phyloP scores from a whole-genome alignment of 352 stramenopile species.

The Albugo laibachii region DNA sequence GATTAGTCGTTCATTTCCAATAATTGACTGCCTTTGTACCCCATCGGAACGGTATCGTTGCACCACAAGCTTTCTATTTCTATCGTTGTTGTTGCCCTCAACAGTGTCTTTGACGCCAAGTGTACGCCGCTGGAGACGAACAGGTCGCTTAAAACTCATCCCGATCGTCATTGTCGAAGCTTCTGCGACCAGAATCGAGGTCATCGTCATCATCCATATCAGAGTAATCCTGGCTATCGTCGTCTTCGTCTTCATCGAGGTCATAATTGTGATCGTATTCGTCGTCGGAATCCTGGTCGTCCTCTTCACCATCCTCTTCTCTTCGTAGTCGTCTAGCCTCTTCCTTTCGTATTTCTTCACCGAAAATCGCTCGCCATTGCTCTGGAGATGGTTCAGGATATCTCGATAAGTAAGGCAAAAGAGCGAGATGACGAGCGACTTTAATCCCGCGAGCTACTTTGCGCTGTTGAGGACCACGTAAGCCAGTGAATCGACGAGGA shows the following conservation, averaged over 20 bases:
- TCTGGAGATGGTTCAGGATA: conserved; percentile 65
- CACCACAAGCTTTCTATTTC: too few relatives aligned
- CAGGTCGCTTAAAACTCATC: too few relatives aligned
- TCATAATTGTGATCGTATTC: conserved; percentile 50
- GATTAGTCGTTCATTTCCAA: too few relatives aligned
- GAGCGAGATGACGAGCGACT: conserved; percentile 47
- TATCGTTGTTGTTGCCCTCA: too few relatives aligned
- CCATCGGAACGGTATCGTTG: too few relatives aligned
- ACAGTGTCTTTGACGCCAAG: too few relatives aligned
- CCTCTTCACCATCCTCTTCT: conserved; percentile 20
- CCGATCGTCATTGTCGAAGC: too few relatives aligned
- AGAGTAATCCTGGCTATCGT: conserved; percentile 16
- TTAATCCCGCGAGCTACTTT: conserved; percentile 58
- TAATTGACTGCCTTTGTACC: too few relatives aligned
- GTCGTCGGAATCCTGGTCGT: conserved; percentile 39
- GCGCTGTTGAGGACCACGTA: conserved; percentile 70
- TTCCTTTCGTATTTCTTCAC: conserved; percentile 23
- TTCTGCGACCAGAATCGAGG: too few relatives aligned
- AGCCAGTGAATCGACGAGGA: conserved; percentile 54
- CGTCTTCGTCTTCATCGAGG: conserved; percentile 24
- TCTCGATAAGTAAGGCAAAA: conserved; percentile 57
- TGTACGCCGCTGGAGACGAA: too few relatives aligned
- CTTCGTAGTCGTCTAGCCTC: background rate
- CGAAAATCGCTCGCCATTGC: conserved; percentile 63
- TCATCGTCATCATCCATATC: background rate